A percentile compares a stretch with the other conserved stretches of the same genome.
Conservation (phyloP, 1,139 yeast species). For the Magnusiomyces suaveolens region DNA sequence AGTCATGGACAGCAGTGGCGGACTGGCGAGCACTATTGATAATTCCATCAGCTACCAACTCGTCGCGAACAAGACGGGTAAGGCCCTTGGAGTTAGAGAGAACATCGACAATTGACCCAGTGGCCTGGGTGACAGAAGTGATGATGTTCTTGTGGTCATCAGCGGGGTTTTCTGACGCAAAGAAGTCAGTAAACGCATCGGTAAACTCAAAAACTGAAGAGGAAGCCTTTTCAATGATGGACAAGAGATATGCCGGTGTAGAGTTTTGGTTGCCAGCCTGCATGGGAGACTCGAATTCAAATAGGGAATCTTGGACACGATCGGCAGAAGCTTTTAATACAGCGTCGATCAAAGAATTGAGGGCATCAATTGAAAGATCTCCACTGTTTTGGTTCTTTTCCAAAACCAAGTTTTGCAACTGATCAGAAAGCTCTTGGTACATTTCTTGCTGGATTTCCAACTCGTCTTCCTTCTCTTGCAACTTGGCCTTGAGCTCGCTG, state of each 20-base stretch:
- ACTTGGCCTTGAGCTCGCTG: conserved; percentile 38
- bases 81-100: conserved; percentile 65
- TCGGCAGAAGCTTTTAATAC: conserved; percentile 60
- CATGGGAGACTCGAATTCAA: conserved; percentile 66
- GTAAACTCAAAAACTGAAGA: conserved; percentile 75
- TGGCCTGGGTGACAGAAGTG: conserved; percentile 55
- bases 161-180: conserved; percentile 57
- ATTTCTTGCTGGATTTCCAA: conserved; percentile 72
- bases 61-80: conserved; percentile 44
- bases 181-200: conserved; percentile 61
- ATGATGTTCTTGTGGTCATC: conserved; percentile 65
- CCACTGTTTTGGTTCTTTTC: conserved; percentile 44
- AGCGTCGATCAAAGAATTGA: conserved; percentile 58
- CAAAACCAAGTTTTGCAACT: conserved; percentile 44
- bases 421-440: conserved; percentile 48
- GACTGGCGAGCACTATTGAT: conserved; percentile 44
- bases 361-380: conserved; percentile 47
- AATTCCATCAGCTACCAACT: conserved; percentile 44
- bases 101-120: conserved; percentile 56
- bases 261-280: conserved; percentile 78
- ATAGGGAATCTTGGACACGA: conserved; percentile 63
- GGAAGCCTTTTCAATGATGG: conserved; percentile 63
- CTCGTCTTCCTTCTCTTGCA: conserved; percentile 68
- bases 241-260: conserved; percentile 61
- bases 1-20: conserved; percentile 54